Percentiles rank a stretch among this genome's conserved stretches.
phyloP scores from a whole-genome alignment of 305 asterid species.

The Petunia hybrid region DNA sequence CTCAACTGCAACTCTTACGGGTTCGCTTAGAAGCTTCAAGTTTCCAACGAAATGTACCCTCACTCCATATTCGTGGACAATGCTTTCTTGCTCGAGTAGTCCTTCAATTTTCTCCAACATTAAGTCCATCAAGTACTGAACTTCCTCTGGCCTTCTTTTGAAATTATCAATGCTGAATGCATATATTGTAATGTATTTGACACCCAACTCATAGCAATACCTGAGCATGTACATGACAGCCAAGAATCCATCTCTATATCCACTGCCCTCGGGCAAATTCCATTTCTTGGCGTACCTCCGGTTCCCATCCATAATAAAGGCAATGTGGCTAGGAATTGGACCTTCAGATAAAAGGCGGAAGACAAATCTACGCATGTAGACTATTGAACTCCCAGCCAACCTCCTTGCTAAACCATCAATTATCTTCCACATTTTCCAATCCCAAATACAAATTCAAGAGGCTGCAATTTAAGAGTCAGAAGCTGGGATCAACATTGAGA shows the following conservation, averaged over 20 bases:
- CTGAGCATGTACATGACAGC: conserved; percentile 66
- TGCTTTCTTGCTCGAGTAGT: conserved; percentile 59
- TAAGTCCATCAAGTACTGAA: conserved; percentile 66
- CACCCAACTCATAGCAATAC: conserved; percentile 76
- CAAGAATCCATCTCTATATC: conserved; percentile 72
- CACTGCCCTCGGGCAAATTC: conserved; percentile 60
- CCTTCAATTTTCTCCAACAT: conserved; percentile 81
- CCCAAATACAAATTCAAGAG: conserved; percentile 16
- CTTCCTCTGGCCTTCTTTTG: conserved; percentile 70
- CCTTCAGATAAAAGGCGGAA: conserved; percentile 62
- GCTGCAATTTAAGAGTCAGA: conserved; percentile 31
- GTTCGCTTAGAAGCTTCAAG: conserved; percentile 55
- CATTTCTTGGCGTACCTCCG: conserved; percentile 70
- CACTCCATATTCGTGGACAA: conserved; percentile 66
- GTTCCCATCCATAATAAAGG: conserved; percentile 76
- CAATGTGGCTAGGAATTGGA: conserved; percentile 71
- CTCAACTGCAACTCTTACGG: conserved; percentile 62
- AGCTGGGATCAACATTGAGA: neutral
- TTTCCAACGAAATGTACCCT: conserved; percentile 74
- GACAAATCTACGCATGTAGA: conserved; percentile 55
- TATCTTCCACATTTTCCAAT: conserved; percentile 43
- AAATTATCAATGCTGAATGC: conserved; percentile 90
- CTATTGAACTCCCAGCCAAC: conserved; percentile 46
- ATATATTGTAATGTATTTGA: conserved; percentile 66
- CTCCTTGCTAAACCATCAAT: conserved; percentile 32